These are phyloP conservation scores for Phytophthora pseudosyringae DNA, from an alignment of 352 stramenopile species.

Conservation along the genomic window DNA sequence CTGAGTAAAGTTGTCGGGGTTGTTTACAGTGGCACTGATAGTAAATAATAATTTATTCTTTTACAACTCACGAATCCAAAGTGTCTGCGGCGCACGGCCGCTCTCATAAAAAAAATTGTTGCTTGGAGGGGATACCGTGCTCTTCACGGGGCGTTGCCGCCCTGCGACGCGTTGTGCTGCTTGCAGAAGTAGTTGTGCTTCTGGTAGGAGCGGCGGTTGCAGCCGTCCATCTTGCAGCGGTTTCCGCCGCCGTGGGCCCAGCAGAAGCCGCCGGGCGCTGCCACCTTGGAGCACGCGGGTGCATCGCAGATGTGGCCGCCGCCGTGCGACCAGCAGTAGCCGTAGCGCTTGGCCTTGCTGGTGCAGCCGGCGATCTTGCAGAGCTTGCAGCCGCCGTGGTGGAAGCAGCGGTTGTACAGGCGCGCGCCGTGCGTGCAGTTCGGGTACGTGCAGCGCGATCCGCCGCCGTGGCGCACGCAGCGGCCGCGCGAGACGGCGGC, in stretches of 20 bases:
- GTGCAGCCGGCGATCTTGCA: slow-evolving; percentile 71
- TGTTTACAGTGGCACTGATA: background rate
- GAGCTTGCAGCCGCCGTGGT: slow-evolving; percentile 69
- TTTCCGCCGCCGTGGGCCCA: slow-evolving; percentile 76
- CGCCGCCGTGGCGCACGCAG: slow-evolving; percentile 62
- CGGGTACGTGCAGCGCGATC: slow-evolving; percentile 62
- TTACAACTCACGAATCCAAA: slow-evolving; percentile 31
- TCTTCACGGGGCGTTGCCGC: slow-evolving; percentile 22
- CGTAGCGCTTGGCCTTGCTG: slow-evolving; percentile 74
- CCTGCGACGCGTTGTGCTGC: slow-evolving; percentile 49
- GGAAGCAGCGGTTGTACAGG: slow-evolving; percentile 72
- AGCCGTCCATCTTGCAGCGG: slow-evolving; percentile 71
- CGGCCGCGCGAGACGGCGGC: slow-evolving; percentile 59
- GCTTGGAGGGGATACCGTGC: slow-evolving; percentile 14
- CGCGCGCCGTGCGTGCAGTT: slow-evolving; percentile 65
- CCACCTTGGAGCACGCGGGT: slow-evolving; percentile 62
- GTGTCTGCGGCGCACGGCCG: slow-evolving; percentile 8
- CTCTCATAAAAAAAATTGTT: slow-evolving; percentile 27
- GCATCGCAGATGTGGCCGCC: slow-evolving; percentile 68
- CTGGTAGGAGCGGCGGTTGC: slow-evolving; percentile 74
- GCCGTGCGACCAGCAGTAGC: slow-evolving; percentile 76
- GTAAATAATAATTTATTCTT: slow-evolving; percentile 38
- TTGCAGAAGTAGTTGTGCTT: slow-evolving; percentile 77
- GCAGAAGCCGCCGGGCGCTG: slow-evolving; percentile 70
- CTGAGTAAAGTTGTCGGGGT: too few species aligned